Conservation (phyloP, 2,329 filamentous ascomycete species). For the Epichloe sylvatica region DNA sequence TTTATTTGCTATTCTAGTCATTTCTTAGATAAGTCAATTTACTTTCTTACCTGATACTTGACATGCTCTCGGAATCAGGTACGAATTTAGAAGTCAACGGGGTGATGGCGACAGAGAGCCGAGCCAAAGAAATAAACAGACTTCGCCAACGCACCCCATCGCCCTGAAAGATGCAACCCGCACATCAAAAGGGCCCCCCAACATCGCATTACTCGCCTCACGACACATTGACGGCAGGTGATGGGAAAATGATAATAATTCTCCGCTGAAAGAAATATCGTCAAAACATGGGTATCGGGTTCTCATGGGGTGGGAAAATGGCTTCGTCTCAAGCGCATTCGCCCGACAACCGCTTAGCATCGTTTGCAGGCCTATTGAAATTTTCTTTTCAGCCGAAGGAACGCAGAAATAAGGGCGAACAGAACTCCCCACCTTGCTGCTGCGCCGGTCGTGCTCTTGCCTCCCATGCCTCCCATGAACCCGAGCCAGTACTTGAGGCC, state of each 20-base stretch:
- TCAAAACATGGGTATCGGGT: neutral
- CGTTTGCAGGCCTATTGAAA: slow-evolving; percentile 18
- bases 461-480: slow-evolving; percentile 38
- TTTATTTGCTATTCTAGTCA: too few relatives aligned
- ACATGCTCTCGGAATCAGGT: neutral
- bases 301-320: neutral
- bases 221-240: neutral
- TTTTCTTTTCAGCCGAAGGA: slow-evolving; percentile 21
- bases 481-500: slow-evolving; percentile 41
- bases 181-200: neutral
- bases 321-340: neutral
- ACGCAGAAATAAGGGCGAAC: slow-evolving; percentile 23
- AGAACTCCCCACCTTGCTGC: slow-evolving; percentile 35
- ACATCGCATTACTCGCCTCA: neutral
- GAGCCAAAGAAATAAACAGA: neutral
- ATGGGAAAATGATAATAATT: too few relatives aligned
- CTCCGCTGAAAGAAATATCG: neutral
- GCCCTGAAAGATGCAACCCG: neutral
- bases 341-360: slow-evolving; percentile 1
- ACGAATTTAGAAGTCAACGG: neutral
- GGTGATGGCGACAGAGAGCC: neutral
- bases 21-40: too few relatives aligned
- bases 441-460: slow-evolving; percentile 33
- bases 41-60: neutral
- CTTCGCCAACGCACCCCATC: neutral